Evolutionary conservation across 2,329 filamentous ascomycete genomes (phyloP), one percentile per base, ranked within the genome.

Genomic region (Grosmannia clavigera): DNA sequence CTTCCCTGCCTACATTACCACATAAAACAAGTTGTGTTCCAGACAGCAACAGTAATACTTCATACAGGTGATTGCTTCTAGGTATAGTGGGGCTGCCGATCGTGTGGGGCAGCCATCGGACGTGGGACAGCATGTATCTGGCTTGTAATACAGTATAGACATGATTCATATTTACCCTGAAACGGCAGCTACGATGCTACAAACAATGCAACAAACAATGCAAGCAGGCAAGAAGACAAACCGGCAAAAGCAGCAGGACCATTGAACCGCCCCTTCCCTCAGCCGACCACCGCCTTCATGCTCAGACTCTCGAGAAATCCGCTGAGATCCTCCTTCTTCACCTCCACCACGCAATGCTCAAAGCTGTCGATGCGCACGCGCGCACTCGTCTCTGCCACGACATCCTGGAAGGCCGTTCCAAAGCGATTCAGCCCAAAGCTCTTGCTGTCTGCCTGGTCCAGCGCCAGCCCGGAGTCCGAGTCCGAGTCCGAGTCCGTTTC

Each of bases 271-370:
- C 48, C 53, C 35, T n/a, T 40, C 33, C 53, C 53, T 71, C 70
- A 86, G 52, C 83, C 82, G 59, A 86, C 87, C 22, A 97, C 91
- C 60, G 85, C 85, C 80, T 95, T 95, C 81, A 91, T 86, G 73
- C 92, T 96, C 70, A 99, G 73, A 60, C 87, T 86, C 75, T 99
- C 94, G 65, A 99, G 76, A 71, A 99, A 99, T 0, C 87, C 90
- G 19, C 85, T 84, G 33, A 99, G 75, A 73, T 97, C 94, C 70
- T 97, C 94, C 76, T 96, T 96, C 74, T 86, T 86, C n/a, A 99
- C 92, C 71, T 99, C 94, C 55, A 97, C 92, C 9, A 97, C 94
- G 68, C 90, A 95, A 71, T 96, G 90, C 73, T 99, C 94, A 68
- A 99, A 99, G 71, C 89, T 95, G 73, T 99, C 94, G 69, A 96